phyloP scores from a whole-genome alignment of 495 filamentous ascomycete species.

The Tuber umbilicatum region DNA sequence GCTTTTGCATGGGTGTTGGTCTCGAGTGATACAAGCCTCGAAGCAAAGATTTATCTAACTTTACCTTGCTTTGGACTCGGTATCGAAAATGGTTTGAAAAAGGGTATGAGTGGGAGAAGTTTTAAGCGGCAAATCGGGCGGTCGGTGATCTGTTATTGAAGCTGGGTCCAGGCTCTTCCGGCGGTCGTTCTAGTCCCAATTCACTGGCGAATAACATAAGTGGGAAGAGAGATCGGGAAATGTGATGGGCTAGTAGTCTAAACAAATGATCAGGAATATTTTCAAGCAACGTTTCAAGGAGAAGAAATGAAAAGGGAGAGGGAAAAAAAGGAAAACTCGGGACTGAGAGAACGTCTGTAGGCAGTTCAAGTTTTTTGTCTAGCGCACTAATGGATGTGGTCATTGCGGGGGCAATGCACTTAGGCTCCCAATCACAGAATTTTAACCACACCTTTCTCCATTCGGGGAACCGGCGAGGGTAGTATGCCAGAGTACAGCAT shows the following conservation, averaged over 20 bases:
- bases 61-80: background rate
- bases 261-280: background rate
- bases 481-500: background rate
- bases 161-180: background rate
- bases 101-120: background rate
- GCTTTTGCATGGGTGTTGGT: background rate
- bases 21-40: background rate
- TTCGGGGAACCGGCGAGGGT: background rate
- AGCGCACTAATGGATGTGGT: background rate
- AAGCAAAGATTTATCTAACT: background rate
- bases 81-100: background rate
- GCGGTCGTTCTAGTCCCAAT: background rate
- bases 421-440: background rate
- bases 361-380: background rate
- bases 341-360: background rate
- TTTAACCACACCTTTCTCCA: background rate
- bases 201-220: background rate
- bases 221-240: background rate
- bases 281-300: background rate
- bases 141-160: background rate
- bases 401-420: slow-evolving; percentile 1
- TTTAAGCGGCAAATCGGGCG: background rate
- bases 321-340: background rate
- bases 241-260: background rate
- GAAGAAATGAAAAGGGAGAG: background rate